Evolutionary conservation across 345 rosid genomes (phyloP), one percentile per base, ranked within the genome.

Genomic region (Turnera subulata): DNA sequence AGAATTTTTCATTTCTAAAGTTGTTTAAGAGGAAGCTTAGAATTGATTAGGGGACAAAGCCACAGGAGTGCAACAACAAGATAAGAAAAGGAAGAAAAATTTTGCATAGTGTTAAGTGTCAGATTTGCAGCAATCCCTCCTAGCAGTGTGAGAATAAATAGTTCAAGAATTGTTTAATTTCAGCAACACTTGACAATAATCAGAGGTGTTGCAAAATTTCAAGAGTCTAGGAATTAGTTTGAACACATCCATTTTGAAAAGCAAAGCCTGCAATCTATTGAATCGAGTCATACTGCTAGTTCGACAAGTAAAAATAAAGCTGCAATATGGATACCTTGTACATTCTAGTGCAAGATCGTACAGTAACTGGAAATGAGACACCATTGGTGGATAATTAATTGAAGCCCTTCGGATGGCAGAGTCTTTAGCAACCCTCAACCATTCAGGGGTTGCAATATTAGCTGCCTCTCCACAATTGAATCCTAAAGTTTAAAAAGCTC

Each of bases 361-460:
- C 55, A 93, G 99, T 70, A 93, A 76, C 80, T 93, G 97, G 71
- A 82, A 84, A 90, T 93, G 99, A 66, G 97, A 93, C 68, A 93
- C 97, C 99, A 93, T 93, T 12, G 99, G 95, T 62, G 91, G 91
- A 66, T 87, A 93, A 78, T 81, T 93, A 64, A 90, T 84, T 29
- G 99, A 87, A 65, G 99, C 99, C 78, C 99, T 80, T 66, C 97
- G 86, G 73, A 88, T 78, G 55, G 97, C 99, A 17, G 99, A 95
- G 70, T 88, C 95, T 75, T 80, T 87, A 14, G 96, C 99, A 67
- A 85, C 61, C 52, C 33, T 76, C 64, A 94, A 73, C 99, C 99
- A 94, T 66, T 81, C 88, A 26, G 97, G 96, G 49, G 97, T 90
- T 52, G 97, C 99, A 76, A 94, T 90, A 72, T 94, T 94, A 69